phyloP scores from a whole-genome alignment of 352 stramenopile species.

The Phytophthora parvispora region DNA sequence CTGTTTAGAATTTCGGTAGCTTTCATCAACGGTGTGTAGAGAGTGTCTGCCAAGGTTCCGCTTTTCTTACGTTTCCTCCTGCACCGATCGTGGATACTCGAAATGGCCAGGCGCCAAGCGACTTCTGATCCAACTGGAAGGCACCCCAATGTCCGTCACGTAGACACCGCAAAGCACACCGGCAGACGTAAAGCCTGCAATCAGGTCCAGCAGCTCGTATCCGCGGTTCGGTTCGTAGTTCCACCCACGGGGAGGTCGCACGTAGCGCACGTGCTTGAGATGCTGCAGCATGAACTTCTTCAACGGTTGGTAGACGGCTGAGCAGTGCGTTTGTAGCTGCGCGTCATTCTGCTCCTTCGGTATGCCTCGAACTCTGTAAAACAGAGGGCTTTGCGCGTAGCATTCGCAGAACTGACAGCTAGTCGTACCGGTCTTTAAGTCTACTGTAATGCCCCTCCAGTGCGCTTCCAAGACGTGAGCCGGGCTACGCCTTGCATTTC shows the following conservation, averaged over 20 bases:
- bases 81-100: background rate
- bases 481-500: background rate
- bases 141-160: slow-evolving; percentile 3
- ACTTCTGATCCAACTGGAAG: background rate
- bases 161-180: slow-evolving; percentile 1
- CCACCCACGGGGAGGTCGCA: background rate
- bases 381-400: background rate
- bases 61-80: background rate
- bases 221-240: background rate
- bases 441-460: slow-evolving; percentile 5
- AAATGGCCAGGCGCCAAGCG: slow-evolving; percentile 7
- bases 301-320: slow-evolving; percentile 4
- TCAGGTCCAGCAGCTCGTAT: background rate
- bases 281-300: slow-evolving; percentile 17
- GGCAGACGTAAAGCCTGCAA: background rate
- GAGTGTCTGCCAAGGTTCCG: too few relatives aligned
- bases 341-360: background rate
- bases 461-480: slow-evolving; percentile 1
- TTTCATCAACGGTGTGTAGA: too few relatives aligned
- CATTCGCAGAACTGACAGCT: background rate
- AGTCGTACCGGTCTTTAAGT: background rate
- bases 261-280: slow-evolving; percentile 5
- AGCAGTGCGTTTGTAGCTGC: background rate
- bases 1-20: too few relatives aligned
- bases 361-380: background rate